Evolutionary conservation across 2,329 filamentous ascomycete genomes (phyloP), one percentile per base, ranked within the genome.

Genomic region (Chaetomiaceae sp.): DNA sequence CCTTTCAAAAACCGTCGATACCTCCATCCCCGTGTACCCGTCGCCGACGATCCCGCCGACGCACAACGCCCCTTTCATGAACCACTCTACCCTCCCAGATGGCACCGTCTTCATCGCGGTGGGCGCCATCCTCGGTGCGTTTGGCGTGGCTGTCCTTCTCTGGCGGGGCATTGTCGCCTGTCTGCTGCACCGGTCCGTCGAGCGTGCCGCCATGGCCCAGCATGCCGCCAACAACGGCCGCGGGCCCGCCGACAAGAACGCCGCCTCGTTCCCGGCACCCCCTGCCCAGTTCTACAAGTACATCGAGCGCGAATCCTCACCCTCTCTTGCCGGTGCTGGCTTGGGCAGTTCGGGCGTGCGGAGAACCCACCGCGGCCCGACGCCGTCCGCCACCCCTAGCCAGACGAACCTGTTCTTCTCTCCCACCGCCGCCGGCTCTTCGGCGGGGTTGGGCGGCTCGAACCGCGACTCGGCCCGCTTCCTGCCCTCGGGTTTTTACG

Each of bases 61-160:
- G 3, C 77, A 80, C 34, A 81, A 86, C 63, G 93, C 93, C 5
- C 90, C 92, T 14, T 99, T 89, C 66, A 96, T 97, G 89, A 85
- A 91, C 64, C 83, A 85, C 62, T 95, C 90, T 1, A 84, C 72
- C 47, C 76, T 91, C 10, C 93, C 93, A 2, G 87, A 97, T 63
- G 93, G 93, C 48, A 96, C 92, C 4, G 86, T 99, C 53, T 99
- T 99, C 72, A 99, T 99, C 62, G 86, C 84, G 19, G 93, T 97
- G 1, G 93, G 93, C 40, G 87, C 90, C 21, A 85, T 89, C 23
- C 79, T 99, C 6, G 93, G 89, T 14, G 85, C 90, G 58, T 81
- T 96, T 57, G 89, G 83, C 10, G 73, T 89, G 8, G 83, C 83
- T n/a, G 81, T 97, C 39, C 76, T 99, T 12, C 76, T 86, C 51